Percentiles rank a stretch among this genome's conserved stretches.
Evolutionary conservation across 345 rosid species (phyloP).

Genomic region (Arabidopsis thaliana): DNA sequence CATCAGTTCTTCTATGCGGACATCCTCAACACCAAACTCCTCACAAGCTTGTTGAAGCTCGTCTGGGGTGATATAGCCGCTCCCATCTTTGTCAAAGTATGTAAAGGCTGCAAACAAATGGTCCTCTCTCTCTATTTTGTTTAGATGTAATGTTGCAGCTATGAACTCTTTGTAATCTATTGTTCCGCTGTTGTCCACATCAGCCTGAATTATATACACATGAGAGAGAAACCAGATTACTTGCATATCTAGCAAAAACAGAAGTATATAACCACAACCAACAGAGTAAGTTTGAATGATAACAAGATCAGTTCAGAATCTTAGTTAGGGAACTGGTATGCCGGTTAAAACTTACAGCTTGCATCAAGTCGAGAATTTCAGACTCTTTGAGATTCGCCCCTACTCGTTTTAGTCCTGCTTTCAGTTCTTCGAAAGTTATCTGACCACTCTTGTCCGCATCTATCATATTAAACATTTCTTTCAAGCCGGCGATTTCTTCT

Average conservation of each 20-base stretch:
- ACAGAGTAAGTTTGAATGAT: not conserved
- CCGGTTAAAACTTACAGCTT: slow-evolving; percentile 66
- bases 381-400: slow-evolving; percentile 92
- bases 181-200: slow-evolving; percentile 84
- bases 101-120: slow-evolving; percentile 82
- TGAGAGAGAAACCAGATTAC: slow-evolving; percentile 12
- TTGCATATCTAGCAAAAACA: slow-evolving; percentile 14
- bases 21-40: slow-evolving; percentile 80
- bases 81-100: slow-evolving; percentile 89
- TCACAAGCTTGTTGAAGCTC: slow-evolving; percentile 91
- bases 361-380: slow-evolving; percentile 87
- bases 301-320: not conserved
- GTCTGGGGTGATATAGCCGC: slow-evolving; percentile 86
- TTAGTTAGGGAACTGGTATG: not conserved
- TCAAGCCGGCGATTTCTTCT: slow-evolving; percentile 91
- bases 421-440: slow-evolving; percentile 84
- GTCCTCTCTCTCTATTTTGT: slow-evolving; percentile 82
- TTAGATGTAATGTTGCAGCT: slow-evolving; percentile 88
- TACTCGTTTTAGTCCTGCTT: slow-evolving; percentile 73
- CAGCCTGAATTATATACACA: slow-evolving; percentile 61
- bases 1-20: slow-evolving; percentile 74
- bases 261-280: slow-evolving; percentile 9
- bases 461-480: slow-evolving; percentile 91
- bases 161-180: slow-evolving; percentile 86
- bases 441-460: slow-evolving; percentile 85